Evolutionary conservation across 2,329 filamentous ascomycete genomes (phyloP).

Genomic region (Phialemoniopsis sp.): DNA sequence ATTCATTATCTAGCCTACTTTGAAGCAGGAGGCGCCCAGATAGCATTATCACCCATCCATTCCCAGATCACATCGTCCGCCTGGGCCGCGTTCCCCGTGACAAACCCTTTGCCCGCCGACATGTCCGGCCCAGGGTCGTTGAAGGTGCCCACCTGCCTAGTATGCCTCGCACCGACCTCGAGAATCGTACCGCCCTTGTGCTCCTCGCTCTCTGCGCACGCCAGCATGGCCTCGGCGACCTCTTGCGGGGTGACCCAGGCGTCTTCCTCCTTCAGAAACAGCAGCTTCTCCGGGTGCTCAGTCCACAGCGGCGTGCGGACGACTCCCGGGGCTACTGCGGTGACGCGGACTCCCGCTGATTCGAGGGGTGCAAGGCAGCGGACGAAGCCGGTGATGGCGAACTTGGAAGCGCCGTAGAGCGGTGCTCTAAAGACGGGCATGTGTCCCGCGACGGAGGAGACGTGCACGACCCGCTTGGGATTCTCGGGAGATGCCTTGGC

Average conservation of each 20-base stretch:
- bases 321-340: slow-evolving; percentile 37
- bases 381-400: slow-evolving; percentile 32
- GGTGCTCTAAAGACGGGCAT: slow-evolving; percentile 24
- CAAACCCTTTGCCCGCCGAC: neutral
- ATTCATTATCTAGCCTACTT: too few species aligned
- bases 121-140: slow-evolving; percentile 2
- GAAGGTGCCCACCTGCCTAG: slow-evolving; percentile 21
- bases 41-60: neutral
- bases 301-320: slow-evolving; percentile 41
- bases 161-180: slow-evolving; percentile 27
- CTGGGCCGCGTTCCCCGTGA: neutral
- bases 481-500: slow-evolving; percentile 9
- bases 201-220: slow-evolving; percentile 24
- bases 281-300: slow-evolving; percentile 37
- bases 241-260: slow-evolving; percentile 35
- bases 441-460: slow-evolving; percentile 31
- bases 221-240: slow-evolving; percentile 39
- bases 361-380: slow-evolving; percentile 29
- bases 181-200: slow-evolving; percentile 33
- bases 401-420: slow-evolving; percentile 33
- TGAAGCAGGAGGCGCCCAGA: neutral
- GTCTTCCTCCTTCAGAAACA: slow-evolving; percentile 26
- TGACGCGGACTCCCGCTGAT: slow-evolving; percentile 29
- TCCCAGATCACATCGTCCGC: neutral
- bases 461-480: slow-evolving; percentile 21